A percentile compares a stretch with the other conserved stretches of the same genome.
Conservation (phyloP, 2,329 filamentous ascomycete genomes). For the Dactylellina haptotyla region DNA sequence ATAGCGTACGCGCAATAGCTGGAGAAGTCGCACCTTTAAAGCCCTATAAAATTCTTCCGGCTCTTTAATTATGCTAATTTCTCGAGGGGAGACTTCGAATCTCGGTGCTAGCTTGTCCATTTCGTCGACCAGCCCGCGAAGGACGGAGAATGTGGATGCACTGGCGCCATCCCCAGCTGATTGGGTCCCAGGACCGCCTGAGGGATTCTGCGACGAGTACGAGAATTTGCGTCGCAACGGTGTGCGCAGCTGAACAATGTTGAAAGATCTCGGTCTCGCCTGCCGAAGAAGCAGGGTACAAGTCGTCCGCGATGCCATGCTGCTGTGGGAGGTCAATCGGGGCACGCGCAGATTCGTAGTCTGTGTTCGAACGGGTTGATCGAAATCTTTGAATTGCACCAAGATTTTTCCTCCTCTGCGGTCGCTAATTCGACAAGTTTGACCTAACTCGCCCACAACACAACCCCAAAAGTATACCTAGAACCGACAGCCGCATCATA, state of each 20-base stretch:
- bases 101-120: constrained; percentile 89
- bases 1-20: constrained; percentile 33
- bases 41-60: constrained; percentile 91
- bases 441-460: too few species aligned
- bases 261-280: constrained; percentile 30
- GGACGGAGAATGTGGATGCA: constrained; percentile 36
- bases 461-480: too few species aligned
- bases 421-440: too few species aligned
- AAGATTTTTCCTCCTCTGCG: too few species aligned
- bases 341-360: background rate
- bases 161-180: constrained; percentile 35
- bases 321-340: background rate
- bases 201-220: constrained; percentile 26
- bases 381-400: constrained; percentile 1
- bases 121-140: constrained; percentile 70
- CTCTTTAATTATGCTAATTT: constrained; percentile 80
- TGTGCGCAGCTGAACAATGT: constrained; percentile 8
- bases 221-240: constrained; percentile 41
- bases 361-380: background rate
- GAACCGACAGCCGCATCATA: too few species aligned
- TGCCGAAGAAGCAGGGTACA: constrained; percentile 41
- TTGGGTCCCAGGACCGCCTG: constrained; percentile 25
- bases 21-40: constrained; percentile 73
- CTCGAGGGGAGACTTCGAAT: constrained; percentile 83
- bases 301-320: constrained; percentile 39